Base-by-base conservation (phyloP, 352 stramenopile species). In the Globisporangium okanoganense region DNA sequence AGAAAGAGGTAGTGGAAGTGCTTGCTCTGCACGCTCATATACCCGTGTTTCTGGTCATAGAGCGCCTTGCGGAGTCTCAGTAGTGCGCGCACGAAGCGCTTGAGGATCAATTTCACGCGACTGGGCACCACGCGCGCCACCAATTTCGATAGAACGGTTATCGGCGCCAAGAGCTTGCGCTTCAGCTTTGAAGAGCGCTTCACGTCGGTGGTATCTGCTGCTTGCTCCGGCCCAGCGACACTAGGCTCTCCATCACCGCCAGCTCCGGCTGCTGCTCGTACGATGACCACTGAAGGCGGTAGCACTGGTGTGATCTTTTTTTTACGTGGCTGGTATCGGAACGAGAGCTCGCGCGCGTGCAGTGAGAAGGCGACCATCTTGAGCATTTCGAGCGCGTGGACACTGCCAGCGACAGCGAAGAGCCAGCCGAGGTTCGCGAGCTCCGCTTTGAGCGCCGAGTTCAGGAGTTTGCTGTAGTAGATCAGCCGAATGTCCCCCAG, bases 391-490 rank as follows among this genome's bases (percentile, higher is more conserved):
- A 73, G 58, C 47, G 60, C 66, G 44, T 78, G 67, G 9, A 73
- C 35, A 12, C 36, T 62, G 2, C 60, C 65, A 8, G 56, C 63
- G 31, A 61, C 44, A 6, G 66, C 58, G 38, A 75, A 75, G n/a
- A 71, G 29, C 58, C 65, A 78, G 24, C 71, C 65, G 27, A 66
- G 50, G 2, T 59, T 48, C 5, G 44, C 58, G 58, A 78, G 71
- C 40, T 68, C 29, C 1, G 63, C 51, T 13, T 49, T 48, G 4
- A 78, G 68, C 33, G 55, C 63, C 16, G 71, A 73, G n/a, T 44
- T 65, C 2, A 78, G 59, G n/a, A 78, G 65, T 43, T 76, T 78
- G 71, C 76, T 75, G 65, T 74, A 78, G 61, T 78, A 76, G 27
- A 78, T 67, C 33, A 78, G 66, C 24, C 62, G 54, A 48, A 72